Base-by-base conservation (phyloP, 306 rosid genomes). In the Fragaria vesca region DNA sequence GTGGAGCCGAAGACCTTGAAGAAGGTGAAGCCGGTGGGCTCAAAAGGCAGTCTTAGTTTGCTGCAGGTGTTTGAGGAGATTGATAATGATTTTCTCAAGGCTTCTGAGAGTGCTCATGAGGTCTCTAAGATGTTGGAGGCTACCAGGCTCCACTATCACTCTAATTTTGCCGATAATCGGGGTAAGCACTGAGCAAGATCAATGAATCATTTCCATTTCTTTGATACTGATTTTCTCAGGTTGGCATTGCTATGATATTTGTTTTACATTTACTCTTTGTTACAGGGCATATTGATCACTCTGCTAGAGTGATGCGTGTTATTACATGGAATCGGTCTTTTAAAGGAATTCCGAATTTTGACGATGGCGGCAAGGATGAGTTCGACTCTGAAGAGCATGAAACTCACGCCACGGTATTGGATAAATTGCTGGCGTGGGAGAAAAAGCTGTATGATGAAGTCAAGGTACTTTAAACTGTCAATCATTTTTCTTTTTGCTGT, bases 41-140 rank as follows among this genome's bases (percentile, higher is more conserved):
- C 77, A 5, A 85, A 91, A 47, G 75, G 34, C 7, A 71, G 16
- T 70, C 47, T 51, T 9, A 85, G 84, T 79, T 77, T 95, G 82
- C n/a, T 86, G 16, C 46, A 81, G 73, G 76, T 93, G 52, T 91
- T 88, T 87, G 52, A 60, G 60, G 83, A 74, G 0, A 88, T 96
- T 36, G 99, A 96, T 79, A 97, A 93, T 32, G 83, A 91, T 79
- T 96, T 96, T 83, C 93, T 96, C 57, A 88, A 89, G 84, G 99
- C 99, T 79, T 93, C 98, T 0, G 91, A 96, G 82, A 86, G 91
- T 81, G 97, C 96, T 65, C 94, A 88, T 46, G 98, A 90, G 50
- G 98, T 96, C 80, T 91, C 99, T 9, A 93, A 96, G 92, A 84
- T 96, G 98, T 92, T 96, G 21, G 98, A 93, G 86, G 98, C 99